Evolutionary conservation across 805 yeast species (phyloP).

Genomic region (Starmera pachycereana): DNA sequence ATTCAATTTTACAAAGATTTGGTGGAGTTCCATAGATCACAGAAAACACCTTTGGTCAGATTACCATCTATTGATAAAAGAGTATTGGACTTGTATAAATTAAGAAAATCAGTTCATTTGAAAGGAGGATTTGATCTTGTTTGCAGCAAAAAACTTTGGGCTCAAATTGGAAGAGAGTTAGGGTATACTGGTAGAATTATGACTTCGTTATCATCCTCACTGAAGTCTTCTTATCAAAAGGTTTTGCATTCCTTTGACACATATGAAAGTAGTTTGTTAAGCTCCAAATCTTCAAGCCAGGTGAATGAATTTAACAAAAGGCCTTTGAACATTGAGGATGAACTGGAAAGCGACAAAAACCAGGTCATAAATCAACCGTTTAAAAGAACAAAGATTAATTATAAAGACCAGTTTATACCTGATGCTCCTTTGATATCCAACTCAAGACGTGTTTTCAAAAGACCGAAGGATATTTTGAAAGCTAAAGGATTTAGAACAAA

Average conservation of each 20-base stretch:
- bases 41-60: slow-evolving; percentile 25
- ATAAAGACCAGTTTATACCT: not conserved
- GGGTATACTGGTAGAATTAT: slow-evolving; percentile 67
- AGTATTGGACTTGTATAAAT: slow-evolving; percentile 51
- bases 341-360: slow-evolving; percentile 4
- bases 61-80: slow-evolving; percentile 61
- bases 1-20: slow-evolving; percentile 38
- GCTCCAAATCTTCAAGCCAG: slow-evolving; percentile 4
- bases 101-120: slow-evolving; percentile 45
- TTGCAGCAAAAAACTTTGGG: slow-evolving; percentile 65
- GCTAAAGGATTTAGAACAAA: slow-evolving; percentile 42
- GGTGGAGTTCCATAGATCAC: slow-evolving; percentile 27
- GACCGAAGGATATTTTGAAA: slow-evolving; percentile 35
- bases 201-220: slow-evolving; percentile 59
- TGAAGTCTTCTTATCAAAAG: slow-evolving; percentile 48
- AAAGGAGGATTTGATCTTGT: slow-evolving; percentile 63
- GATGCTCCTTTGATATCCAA: slow-evolving; percentile 32
- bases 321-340: slow-evolving; percentile 2
- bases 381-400: not conserved
- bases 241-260: slow-evolving; percentile 25
- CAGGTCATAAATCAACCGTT: not conserved
- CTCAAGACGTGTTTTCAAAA: slow-evolving; percentile 32
- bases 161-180: slow-evolving; percentile 70
- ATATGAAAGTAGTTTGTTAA: slow-evolving; percentile 3
- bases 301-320: slow-evolving; percentile 8